Base-by-base conservation (phyloP, 2,329 filamentous ascomycete species). In the Trichoderma oligosporum region DNA sequence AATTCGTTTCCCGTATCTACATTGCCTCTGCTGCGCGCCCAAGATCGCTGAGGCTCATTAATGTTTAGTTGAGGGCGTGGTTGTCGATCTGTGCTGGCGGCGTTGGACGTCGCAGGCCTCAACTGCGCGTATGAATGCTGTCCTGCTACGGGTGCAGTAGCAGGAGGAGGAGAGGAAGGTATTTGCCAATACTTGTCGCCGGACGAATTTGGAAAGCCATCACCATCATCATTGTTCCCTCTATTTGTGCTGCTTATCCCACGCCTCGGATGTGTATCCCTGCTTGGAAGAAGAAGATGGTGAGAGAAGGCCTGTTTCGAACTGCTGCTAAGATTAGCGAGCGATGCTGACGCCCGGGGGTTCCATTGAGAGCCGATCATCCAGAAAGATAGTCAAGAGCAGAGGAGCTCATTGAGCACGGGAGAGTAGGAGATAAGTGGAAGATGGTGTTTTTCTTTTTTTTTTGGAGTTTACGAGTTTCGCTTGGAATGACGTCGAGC, bases 311-410 rank as follows among this genome's bases (percentile, higher is more conserved):
- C 22, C 16, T 29, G 38, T 24, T 44, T 60, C 46, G 47, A 45
- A 35, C 53, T 33, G 27, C 22, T 38, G 42, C 47, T 31, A 18
- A 51, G 60, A 27, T 53, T 54, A 35, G 55, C 55, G 36, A 62
- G 45, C 41, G 61, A 62, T 58, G 64, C 64, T 60, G 58, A 61
- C 46, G 64, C 56, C 56, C 56, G 59, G 60, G 63, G 59, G 41
- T 64, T 62, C 67, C 66, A 68, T 69, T 53, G 62, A 27, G 60
- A 65, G 60, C 66, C 62, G 56, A 65, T 68, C 69, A 71, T 71
- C 57, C 63, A 61, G 65, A 61, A 64, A 61, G 46, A 25, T 27
- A 27, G 38, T 25, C 25, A 35, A 3, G 6, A n/a, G n/a, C n/a
- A n/a, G 41, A 16, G n/a, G 44, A 27, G 47, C 24, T 31, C 57